Evolutionary conservation across 768 basidiomycete species (phyloP), one percentile per base, ranked within the genome.

Genomic region (Dentipellis sp.): DNA sequence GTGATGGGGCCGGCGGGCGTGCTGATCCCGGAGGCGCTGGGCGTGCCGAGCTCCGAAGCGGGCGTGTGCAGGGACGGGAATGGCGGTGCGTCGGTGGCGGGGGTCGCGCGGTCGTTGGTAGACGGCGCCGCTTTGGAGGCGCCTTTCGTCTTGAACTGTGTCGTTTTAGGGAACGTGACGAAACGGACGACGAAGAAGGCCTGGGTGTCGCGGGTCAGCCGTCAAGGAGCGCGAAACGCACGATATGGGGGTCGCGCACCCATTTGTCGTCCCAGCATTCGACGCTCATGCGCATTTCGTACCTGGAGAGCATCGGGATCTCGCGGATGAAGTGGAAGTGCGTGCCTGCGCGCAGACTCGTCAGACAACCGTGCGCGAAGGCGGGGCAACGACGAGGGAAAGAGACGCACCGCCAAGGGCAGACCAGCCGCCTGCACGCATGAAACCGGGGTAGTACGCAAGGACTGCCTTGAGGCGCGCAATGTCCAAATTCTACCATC

Each of bases 191-290:
- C 67, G 50, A 84, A 29, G 65, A 82, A 88, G n/a, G 86, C 22
- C 87, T 88, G 50, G 10, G 21, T 35, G 22, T 23, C 36, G 40
- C 12, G 14, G 10, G 22, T 6, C 37, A 19, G n/a, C n/a, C n/a
- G 42, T n/a, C 16, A 19, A 14, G 9, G 42, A 45, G n/a, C n/a
- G n/a, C n/a, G n/a, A n/a, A n/a, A n/a, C n/a, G n/a, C n/a, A n/a
- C n/a, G n/a, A n/a, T n/a, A n/a, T n/a, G n/a, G n/a, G n/a, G 1
- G 42, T 9, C 16, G 69, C 80, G 48, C 62, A 86, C 87, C 88
- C 88, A 90, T 78, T 91, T 91, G 36, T 82, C 69, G 53, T 88
- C 87, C 88, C 88, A 91, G 5, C 76, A 70, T 10, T 71, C 82
- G 2, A 88, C 68, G 21, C 66, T 72, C 10, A 79, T 64, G 40